Evolutionary conservation across 169 alveolate genomes (phyloP), one percentile per base, ranked within the genome.

Genomic region (Eimeria sp.): DNA sequence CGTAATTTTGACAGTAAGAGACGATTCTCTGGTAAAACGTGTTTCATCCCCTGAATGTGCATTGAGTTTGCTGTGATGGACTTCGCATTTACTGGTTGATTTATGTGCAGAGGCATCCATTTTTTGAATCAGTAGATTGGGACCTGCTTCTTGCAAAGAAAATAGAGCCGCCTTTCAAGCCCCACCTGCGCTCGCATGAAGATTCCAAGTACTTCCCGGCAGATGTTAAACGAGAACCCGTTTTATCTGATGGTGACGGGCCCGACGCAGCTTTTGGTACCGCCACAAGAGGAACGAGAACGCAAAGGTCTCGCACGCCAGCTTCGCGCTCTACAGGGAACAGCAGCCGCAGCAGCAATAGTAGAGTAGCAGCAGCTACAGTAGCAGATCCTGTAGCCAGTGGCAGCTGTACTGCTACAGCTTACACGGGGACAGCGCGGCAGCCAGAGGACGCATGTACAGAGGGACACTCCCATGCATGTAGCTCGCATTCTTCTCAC

Each of bases 121-220:
- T 97, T 89, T 97, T 94, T 86, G 89, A 76, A 58, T 70, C 96
- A 11, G 95, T 97, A 27, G 96, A 97, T 72, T 97, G 98, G 98
- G 86, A 87, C 63, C 94, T 61, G 27, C 86, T 95, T 51, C 86
- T 70, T 40, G 94, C 80, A 27, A 65, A 58, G 72, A 57, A 76
- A 70, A 70, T 95, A 51, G 75, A 72, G 89, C 97, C 97, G 40
- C 97, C 97, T 40, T 95, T 95, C 95, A 40, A 61, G 43, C 97
- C 97, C 27, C 75, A 86, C 47, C 92, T 95, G 47, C 72, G 49
- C 25, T 83, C 96, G 30, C 76, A 87, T 58, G 95, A 92, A 34
- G 97, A 95, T 72, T 54, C 80, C 70, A 90, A 95, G 93, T 95
- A 95, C 75, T 95, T 95, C 63, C 96, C 95, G 72, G 80, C 75